Conservation (phyloP, 2,329 filamentous ascomycete species). For the Teratosphaeria pseudoeucalypti region DNA sequence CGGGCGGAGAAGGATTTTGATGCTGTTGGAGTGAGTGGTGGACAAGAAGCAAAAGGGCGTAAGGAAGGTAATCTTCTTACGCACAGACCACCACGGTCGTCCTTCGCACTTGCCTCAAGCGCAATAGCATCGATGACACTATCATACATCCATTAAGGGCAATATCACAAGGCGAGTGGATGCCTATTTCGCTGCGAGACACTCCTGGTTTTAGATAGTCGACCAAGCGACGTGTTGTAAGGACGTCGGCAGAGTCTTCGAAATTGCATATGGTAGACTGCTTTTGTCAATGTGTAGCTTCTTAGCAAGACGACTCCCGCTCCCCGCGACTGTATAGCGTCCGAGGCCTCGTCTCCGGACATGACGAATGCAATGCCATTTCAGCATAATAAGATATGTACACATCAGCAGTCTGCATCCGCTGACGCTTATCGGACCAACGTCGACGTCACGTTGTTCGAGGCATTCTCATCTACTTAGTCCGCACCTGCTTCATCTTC, state of each 20-base stretch:
- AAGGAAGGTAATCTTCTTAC: background rate
- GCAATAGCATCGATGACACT: background rate
- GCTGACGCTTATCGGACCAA: background rate
- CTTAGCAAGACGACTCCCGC: too few relatives aligned
- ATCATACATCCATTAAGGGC: background rate
- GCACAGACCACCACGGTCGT: background rate
- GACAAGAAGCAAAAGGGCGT: background rate
- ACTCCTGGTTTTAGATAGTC: background rate
- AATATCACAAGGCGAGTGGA: background rate
- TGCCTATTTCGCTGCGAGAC: background rate
- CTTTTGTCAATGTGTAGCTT: too few relatives aligned
- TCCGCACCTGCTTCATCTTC: slow-evolving; percentile 72
- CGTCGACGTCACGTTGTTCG: background rate
- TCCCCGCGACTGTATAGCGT: too few relatives aligned
- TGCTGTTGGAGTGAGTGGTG: background rate
- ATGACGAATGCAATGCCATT: background rate
- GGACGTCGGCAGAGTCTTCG: too few relatives aligned
- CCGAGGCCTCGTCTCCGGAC: background rate
- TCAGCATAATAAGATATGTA: background rate
- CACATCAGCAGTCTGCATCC: background rate
- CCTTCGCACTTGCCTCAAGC: background rate
- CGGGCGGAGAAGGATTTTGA: background rate
- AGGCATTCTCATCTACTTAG: slow-evolving; percentile 53
- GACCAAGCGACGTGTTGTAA: too few relatives aligned
- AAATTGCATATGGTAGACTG: too few relatives aligned